Evolutionary conservation across 768 basidiomycete genomes (phyloP).

Genomic region (Clathrus columnatus): DNA sequence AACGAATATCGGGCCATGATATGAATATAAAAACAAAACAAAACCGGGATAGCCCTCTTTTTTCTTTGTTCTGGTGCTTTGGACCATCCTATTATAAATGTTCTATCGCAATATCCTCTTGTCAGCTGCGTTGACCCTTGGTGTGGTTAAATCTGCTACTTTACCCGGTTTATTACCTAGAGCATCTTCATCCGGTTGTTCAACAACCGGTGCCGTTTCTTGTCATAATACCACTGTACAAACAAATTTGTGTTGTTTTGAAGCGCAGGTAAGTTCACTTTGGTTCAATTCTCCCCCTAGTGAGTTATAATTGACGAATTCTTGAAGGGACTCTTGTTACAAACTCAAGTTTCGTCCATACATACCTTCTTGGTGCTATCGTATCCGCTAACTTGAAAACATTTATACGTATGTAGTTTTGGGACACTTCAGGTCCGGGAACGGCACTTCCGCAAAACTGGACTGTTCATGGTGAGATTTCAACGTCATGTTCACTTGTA

Average conservation of each 20-base stretch:
- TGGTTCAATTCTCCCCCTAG: not conserved
- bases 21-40: no score
- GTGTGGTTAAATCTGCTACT: not conserved
- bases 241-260: constrained; percentile 7
- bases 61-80: not conserved
- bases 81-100: not conserved
- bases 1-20: no score
- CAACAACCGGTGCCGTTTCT: not conserved
- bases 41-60: no score
- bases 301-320: not conserved
- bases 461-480: constrained; percentile 7
- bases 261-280: constrained; percentile 3
- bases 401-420: constrained; percentile 1
- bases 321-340: constrained; percentile 6
- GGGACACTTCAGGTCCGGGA: constrained; percentile 6
- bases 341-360: constrained; percentile 1
- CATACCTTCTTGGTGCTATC: not conserved
- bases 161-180: not conserved
- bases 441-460: not conserved
- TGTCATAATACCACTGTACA: constrained; percentile 9
- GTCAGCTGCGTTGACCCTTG: not conserved
- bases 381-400: not conserved
- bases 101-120: not conserved
- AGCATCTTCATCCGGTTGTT: constrained; percentile 5
- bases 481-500: no score